A percentile compares a stretch with the other conserved stretches of the same genome.
Evolutionary conservation across 192 early-diverging fungal species (phyloP).

Genomic region (Neocallimastix lanati): DNA sequence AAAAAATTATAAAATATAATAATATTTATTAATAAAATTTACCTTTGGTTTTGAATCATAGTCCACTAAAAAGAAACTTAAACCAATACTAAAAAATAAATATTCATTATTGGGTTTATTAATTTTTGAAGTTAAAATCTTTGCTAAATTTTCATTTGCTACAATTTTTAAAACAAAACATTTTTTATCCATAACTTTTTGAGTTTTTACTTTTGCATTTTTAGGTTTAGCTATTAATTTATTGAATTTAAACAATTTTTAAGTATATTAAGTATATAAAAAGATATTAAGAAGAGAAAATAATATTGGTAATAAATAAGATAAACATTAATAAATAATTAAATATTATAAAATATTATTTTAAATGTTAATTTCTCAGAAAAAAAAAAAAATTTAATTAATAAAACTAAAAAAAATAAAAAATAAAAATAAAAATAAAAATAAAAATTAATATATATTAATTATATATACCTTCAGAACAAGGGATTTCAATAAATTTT

Average conservation of each 20-base stretch:
- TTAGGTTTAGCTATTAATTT: neutral
- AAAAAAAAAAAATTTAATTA: too few species aligned
- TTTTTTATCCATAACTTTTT: neutral
- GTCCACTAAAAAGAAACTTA: neutral
- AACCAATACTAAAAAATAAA: neutral
- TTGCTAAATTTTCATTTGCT: neutral
- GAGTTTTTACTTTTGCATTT: neutral
- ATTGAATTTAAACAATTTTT: too few species aligned
- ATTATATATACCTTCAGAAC: neutral
- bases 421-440: too few species aligned
- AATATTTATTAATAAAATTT: neutral
- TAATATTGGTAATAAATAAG: too few species aligned
- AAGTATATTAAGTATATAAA: too few species aligned
- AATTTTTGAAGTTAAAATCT: neutral
- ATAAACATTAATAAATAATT: too few species aligned
- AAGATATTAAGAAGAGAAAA: too few species aligned
- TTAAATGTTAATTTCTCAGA: too few species aligned
- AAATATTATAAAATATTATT: too few species aligned
- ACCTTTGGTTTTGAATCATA: neutral
- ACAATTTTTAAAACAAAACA: neutral
- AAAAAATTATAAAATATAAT: too few species aligned
- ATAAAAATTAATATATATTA: too few species aligned
- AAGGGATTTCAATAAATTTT: neutral
- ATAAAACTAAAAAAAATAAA: too few species aligned
- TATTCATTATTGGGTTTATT: neutral